These are phyloP conservation scores for Ceriops zippeliana DNA, from an alignment of 345 rosid genomes.

Conservation along the genomic window DNA sequence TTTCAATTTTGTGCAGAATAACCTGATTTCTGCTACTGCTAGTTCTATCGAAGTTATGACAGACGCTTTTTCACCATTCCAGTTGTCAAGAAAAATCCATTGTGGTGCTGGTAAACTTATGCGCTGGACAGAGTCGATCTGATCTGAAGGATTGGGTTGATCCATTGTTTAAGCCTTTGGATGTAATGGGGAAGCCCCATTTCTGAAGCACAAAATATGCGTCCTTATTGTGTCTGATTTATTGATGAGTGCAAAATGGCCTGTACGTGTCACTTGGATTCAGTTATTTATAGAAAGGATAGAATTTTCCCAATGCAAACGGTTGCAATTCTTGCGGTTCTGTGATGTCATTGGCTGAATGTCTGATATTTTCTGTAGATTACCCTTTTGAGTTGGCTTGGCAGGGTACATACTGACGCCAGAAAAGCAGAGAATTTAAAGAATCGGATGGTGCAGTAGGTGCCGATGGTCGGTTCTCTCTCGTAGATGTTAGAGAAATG, in stretches of 20 bases:
- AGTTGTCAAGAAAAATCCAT: conserved; percentile 11
- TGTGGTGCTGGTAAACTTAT: conserved; percentile 27
- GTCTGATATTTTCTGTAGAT: not conserved
- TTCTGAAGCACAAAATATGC: conserved; percentile 20
- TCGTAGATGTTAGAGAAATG: too few relatives aligned
- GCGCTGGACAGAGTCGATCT: conserved; percentile 25
- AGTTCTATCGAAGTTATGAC: conserved; percentile 21
- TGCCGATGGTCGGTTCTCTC: too few relatives aligned
- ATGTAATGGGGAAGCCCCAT: conserved; percentile 12
- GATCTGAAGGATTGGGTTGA: conserved; percentile 12
- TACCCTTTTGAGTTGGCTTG: not conserved
- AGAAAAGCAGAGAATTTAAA: too few relatives aligned
- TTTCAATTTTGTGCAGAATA: conserved; percentile 7
- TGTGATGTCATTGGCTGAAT: not conserved
- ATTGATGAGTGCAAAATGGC: conserved; percentile 28
- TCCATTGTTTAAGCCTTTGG: conserved; percentile 18
- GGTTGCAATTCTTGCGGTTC: not conserved
- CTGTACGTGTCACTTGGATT: conserved; percentile 34
- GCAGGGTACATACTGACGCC: not conserved
- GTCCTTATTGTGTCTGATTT: conserved; percentile 22
- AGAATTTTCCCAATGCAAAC: not conserved
- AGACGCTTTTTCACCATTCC: conserved; percentile 1
- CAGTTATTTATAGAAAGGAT: conserved; percentile 23
- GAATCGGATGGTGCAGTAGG: too few relatives aligned
- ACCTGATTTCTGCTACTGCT: conserved; percentile 14